A percentile compares a stretch with the other conserved stretches of the same genome.
phyloP scores from a whole-genome alignment of 441 rosid genomes.

The Erodium trifolium region DNA sequence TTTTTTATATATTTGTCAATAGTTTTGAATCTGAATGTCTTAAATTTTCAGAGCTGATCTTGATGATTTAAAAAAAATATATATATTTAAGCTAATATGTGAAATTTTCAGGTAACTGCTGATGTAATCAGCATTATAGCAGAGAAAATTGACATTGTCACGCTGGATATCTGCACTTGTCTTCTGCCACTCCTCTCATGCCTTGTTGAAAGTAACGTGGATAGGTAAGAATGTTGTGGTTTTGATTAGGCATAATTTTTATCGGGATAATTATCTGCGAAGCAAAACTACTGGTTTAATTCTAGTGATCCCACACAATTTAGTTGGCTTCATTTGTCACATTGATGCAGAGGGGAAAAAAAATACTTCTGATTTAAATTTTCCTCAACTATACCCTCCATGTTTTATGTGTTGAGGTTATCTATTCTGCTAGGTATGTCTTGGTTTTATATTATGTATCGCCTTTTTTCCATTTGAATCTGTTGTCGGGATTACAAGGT shows the following conservation, averaged over 20 bases:
- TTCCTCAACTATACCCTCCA: neutral
- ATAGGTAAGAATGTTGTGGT: slow-evolving; percentile 44
- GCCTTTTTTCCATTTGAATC: too few relatives aligned
- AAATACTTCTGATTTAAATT: too few relatives aligned
- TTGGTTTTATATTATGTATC: neutral
- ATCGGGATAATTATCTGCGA: neutral
- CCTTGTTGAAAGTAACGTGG: slow-evolving; percentile 74
- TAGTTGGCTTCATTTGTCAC: neutral
- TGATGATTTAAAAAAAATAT: neutral
- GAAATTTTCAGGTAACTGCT: slow-evolving; percentile 55
- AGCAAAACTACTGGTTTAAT: neutral
- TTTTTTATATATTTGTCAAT: neutral
- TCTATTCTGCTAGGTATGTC: neutral
- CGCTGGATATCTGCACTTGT: slow-evolving; percentile 72
- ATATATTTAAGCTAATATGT: neutral
- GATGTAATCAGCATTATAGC: slow-evolving; percentile 60
- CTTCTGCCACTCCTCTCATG: slow-evolving; percentile 70
- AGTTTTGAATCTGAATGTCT: neutral
- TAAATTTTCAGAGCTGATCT: slow-evolving; percentile 4
- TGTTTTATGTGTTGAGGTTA: neutral
- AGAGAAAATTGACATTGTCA: slow-evolving; percentile 61
- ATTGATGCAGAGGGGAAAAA: neutral
- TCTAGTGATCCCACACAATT: neutral
- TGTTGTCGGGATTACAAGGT: too few relatives aligned
- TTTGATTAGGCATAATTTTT: neutral